Base-by-base conservation (phyloP, 2,329 filamentous ascomycete species). In the Saccharata proteae region DNA sequence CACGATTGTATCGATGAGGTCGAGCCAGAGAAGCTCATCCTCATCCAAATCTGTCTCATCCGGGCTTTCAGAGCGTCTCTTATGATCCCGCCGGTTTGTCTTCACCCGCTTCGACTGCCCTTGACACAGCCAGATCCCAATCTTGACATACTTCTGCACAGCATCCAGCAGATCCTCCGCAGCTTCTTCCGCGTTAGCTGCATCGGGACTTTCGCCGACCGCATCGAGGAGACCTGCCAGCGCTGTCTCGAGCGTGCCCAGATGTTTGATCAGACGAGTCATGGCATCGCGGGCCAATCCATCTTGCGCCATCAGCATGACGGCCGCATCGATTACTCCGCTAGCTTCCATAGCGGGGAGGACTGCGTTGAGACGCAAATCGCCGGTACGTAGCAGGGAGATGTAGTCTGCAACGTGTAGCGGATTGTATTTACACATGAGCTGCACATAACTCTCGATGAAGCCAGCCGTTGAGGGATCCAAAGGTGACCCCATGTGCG, bases 111-210 rank as follows among this genome's bases (percentile, higher is more conserved):
- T 81, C 29, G 74, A 83, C 50, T 93, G 84, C 2, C 79, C 75
- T 55, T 92, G 83, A 45, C 90, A 96, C 9, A 98, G 64, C 90
- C 90, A 98, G 30, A 93, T 88, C 10, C 92, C 90, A 1, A 98
- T 83, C 40, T 85, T 78, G 2, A 79, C 75, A 55, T 93, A 96
- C 51, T 93, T 94, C 38, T 92, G 77, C 12, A 98, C 61, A 1
- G 79, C 76, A 35, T 74, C 71, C 4, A 93, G 65, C 2, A 93
- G 65, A 35, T 86, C 79, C 34, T 79, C 71, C 1, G 79, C 73
- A 0, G 80, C 71, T 39, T 78, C 72, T 37, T 75, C 70, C 3
- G 77, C 67, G 28, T 66, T 69, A 2, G 61, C 55, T 1, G 66
- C 59, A 34, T 78, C 69, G 2, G 65, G 64, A 16, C 69, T 67